phyloP scores from a whole-genome alignment of 495 filamentous ascomycete genomes.

The Thozetella sp. region DNA sequence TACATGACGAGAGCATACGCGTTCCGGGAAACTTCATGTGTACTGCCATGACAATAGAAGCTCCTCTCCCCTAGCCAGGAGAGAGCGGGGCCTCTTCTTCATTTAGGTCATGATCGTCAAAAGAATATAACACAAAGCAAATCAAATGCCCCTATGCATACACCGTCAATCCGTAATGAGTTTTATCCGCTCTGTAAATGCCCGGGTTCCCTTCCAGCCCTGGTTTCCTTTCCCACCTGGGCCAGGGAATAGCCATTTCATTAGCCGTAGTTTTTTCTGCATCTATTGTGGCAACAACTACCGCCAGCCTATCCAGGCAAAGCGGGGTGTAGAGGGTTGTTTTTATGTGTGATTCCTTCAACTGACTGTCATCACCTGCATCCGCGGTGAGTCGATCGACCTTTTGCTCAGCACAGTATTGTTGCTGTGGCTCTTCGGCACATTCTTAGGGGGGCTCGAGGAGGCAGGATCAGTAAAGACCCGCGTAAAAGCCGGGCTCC shows the following conservation, averaged over 20 bases:
- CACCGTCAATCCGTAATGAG: conserved; percentile 1
- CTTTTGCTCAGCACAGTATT: conserved; percentile 47
- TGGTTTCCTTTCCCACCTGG: neutral
- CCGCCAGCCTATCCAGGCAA: neutral
- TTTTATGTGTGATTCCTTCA: conserved; percentile 23
- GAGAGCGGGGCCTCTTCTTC: neutral
- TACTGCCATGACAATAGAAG: conserved; percentile 3
- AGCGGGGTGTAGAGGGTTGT: neutral
- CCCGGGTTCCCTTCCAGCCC: neutral
- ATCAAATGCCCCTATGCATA: conserved; percentile 3
- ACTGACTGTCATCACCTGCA: conserved; percentile 72
- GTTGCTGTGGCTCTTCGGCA: conserved; percentile 51
- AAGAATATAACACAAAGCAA: neutral
- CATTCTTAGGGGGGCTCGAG: conserved; percentile 43
- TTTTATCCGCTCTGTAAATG: neutral
- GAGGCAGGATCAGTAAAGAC: conserved; percentile 60
- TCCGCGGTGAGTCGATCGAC: conserved; percentile 54
- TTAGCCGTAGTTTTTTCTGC: conserved; percentile 2
- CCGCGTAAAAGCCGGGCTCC: conserved; percentile 62
- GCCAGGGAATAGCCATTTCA: neutral
- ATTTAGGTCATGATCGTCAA: conserved; percentile 2
- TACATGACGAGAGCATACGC: too few species aligned
- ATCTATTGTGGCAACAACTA: neutral
- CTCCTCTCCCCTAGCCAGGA: neutral
- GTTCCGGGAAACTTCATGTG: neutral